Conservation (phyloP, 805 yeast species). For the Myxozyma kluyveri region DNA sequence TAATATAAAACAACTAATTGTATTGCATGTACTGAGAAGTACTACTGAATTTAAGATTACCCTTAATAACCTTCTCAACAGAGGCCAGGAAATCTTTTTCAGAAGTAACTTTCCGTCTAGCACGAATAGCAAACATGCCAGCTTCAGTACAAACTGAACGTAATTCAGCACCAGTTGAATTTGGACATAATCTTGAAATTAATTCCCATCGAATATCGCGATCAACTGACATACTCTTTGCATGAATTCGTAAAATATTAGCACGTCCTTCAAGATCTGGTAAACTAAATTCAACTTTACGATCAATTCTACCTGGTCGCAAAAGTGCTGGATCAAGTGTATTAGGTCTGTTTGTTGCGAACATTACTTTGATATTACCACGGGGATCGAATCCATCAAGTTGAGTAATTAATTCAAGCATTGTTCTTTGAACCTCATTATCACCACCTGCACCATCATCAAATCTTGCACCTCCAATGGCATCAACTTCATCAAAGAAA, state of each 20-base stretch:
- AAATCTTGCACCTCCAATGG: conserved; percentile 99
- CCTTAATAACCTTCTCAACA: conserved; percentile 97
- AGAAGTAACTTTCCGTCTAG: conserved; percentile 95
- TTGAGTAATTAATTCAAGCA: conserved; percentile 97
- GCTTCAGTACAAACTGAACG: conserved; percentile 99
- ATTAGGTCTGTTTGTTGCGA: conserved; percentile 98
- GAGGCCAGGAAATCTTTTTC: conserved; percentile 98
- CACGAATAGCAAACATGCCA: conserved; percentile 99
- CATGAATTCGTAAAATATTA: conserved; percentile 93
- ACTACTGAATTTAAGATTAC: conserved; percentile 94
- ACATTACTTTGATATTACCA: conserved; percentile 98
- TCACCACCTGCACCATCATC: conserved; percentile 99
- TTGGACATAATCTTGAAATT: conserved; percentile 95
- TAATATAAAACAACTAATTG: conserved; percentile 13
- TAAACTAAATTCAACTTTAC: conserved; percentile 94
- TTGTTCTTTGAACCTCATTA: conserved; percentile 97
- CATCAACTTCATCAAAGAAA: conserved; percentile 97
- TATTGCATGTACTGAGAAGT: conserved; percentile 95
- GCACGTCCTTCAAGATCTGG: conserved; percentile 99
- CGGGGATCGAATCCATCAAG: conserved; percentile 98
- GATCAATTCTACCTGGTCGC: conserved; percentile 98
- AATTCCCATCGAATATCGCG: conserved; percentile 98
- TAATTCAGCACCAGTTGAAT: conserved; percentile 97
- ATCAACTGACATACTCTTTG: conserved; percentile 97
- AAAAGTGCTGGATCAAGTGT: conserved; percentile 95